Evolutionary conservation across 495 filamentous ascomycete species (phyloP), one percentile per base, ranked within the genome.

Genomic region (Podospora comata): DNA sequence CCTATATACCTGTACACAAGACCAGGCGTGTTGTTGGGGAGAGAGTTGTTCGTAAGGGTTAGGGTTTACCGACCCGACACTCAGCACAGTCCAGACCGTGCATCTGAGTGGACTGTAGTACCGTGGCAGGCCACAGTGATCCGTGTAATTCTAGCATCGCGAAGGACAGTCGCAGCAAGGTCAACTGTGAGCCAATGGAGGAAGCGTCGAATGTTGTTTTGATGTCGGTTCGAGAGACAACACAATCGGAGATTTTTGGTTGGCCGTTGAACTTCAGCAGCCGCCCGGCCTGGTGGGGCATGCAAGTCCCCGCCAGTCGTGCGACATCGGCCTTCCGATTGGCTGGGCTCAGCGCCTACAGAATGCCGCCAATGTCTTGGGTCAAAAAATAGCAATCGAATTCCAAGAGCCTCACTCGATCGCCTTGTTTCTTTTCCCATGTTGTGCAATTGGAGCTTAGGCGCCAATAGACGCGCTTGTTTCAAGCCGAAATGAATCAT

Each of bases 391-490:
- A 58, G 55, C 55, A 58, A 26, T 26, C n/a, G 55, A 11, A 20
- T 20, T 19, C n/a, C 55, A 58, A 26, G n/a, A 58, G 55, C 55
- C 23, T 58, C 55, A 20, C 55, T 58, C 55, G n/a, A 58, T 58
- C 55, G 23, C n/a, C 23, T 26, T 19, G n/a, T 19, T 20, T 58
- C 23, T 19, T 58, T 58, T 11, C n/a, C 55, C 55, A 58, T 58
- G 55, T 58, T 58, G 55, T 58, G 55, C 55, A 58, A 58, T 58
- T 5, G n/a, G 55, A 26, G n/a, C n/a, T 26, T 19, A 58, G 55
- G 55, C 55, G 55, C 55, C 23, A 58, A 58, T 58, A 26, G 55
- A 58, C 55, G n/a, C 55, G 55, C 55, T 58, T 58, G 55, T 58
- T 58, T 58, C 55, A 58, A 58, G 23, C n/a, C 55, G 55, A 58